phyloP scores from a whole-genome alignment of 306 rosid species.

The Vachellia pachyceras region DNA sequence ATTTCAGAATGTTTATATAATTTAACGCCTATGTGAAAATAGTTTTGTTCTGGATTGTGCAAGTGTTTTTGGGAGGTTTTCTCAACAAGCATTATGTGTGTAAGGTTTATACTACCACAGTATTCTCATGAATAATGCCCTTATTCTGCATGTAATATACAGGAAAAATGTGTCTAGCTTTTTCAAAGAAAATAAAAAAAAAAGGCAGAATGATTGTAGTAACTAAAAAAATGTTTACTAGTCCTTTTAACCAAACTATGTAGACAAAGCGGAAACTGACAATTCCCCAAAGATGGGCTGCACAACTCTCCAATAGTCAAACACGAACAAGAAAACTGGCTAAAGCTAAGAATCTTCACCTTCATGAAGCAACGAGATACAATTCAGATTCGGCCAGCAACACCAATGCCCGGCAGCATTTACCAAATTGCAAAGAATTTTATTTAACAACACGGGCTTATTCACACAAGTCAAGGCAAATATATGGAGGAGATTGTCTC shows the following conservation, averaged over 20 bases:
- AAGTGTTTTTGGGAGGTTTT: no score
- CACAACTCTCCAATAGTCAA: slow-evolving; percentile 34
- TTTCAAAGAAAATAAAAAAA: not conserved
- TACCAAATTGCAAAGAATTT: slow-evolving; percentile 4
- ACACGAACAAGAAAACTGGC: not conserved
- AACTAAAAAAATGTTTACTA: slow-evolving; percentile 26
- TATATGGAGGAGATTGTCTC: no score
- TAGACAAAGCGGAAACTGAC: slow-evolving; percentile 7
- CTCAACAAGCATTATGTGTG: no score
- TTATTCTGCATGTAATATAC: not conserved
- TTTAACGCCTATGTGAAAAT: no score
- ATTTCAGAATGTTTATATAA: no score
- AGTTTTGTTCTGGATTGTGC: no score
- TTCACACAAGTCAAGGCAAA: no score
- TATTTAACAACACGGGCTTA: slow-evolving; percentile 27
- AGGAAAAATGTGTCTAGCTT: not conserved
- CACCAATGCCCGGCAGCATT: slow-evolving; percentile 14
- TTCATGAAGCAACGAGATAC: not conserved
- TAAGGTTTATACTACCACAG: not conserved
- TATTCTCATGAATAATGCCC: not conserved
- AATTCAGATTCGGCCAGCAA: slow-evolving; percentile 6
- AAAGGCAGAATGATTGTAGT: not conserved
- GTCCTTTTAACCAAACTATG: slow-evolving; percentile 26
- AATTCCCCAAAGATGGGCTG: slow-evolving; percentile 27
- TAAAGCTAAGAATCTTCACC: not conserved